Conservation (phyloP, 2,329 filamentous ascomycete species). For the Ophiocordyceps camponoti-rufipedis region DNA sequence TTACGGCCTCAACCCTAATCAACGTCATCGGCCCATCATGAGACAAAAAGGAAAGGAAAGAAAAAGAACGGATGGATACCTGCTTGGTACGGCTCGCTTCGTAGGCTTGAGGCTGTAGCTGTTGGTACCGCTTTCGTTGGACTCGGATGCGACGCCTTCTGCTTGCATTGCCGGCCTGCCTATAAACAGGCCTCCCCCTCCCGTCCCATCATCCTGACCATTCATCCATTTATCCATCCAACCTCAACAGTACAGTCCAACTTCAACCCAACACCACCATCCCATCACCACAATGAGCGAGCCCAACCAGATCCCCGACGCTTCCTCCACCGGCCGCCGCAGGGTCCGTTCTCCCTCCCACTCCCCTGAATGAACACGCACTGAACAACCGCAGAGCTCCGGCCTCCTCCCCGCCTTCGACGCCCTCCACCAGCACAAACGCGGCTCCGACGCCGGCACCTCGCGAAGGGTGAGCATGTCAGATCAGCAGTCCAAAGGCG, state of each 20-base stretch:
- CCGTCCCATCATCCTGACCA: not conserved
- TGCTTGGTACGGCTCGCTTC: no score
- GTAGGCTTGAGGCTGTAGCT: no score
- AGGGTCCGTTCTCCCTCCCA: not conserved
- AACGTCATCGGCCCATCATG: no score
- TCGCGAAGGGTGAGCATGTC: slow-evolving; percentile 35
- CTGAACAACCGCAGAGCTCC: slow-evolving; percentile 18
- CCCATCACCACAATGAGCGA: slow-evolving; percentile 11
- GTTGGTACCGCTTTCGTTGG: no score
- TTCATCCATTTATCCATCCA: not conserved
- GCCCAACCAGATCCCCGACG: slow-evolving; percentile 5
- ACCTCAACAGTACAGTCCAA: not conserved
- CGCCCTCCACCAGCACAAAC: slow-evolving; percentile 31
- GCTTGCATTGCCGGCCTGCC: no score
- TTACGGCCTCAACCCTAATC: no score
- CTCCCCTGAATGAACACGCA: not conserved
- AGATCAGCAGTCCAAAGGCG: slow-evolving; percentile 30
- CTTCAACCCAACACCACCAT: not conserved
- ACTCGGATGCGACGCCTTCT: no score
- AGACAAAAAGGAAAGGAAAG: no score
- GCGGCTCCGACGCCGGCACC: slow-evolving; percentile 17
- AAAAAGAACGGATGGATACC: no score
- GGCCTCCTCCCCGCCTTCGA: slow-evolving; percentile 29
- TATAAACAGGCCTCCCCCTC: no score
- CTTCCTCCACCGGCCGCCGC: not conserved